phyloP scores from a whole-genome alignment of 2,329 filamentous ascomycete genomes.

The Ophiostoma novo-ulmi region DNA sequence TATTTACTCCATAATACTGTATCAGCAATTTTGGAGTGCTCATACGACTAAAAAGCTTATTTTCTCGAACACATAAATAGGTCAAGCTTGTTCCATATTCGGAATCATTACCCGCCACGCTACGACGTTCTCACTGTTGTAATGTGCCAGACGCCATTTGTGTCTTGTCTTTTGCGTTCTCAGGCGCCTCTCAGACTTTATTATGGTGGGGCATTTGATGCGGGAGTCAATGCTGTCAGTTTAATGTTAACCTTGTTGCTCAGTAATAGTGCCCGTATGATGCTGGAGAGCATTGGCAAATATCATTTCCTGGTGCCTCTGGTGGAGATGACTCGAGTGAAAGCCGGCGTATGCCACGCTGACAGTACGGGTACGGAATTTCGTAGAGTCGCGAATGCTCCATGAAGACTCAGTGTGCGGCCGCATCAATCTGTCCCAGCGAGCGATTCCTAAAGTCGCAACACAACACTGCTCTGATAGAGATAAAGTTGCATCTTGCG shows the following conservation, averaged over 20 bases:
- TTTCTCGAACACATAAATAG: background rate
- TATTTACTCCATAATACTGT: background rate
- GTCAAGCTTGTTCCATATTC: constrained; percentile 23
- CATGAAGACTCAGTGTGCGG: no score
- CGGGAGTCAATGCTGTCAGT: background rate
- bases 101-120: constrained; percentile 25
- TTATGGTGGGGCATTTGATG: background rate
- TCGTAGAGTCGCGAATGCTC: background rate
- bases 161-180: background rate
- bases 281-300: background rate
- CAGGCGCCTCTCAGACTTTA: background rate
- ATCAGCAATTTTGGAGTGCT: background rate
- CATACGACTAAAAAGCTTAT: constrained; percentile 13
- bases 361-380: background rate
- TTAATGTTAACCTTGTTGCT: background rate
- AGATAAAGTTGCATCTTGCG: background rate
- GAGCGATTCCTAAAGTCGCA: background rate
- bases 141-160: background rate
- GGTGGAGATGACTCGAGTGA: background rate
- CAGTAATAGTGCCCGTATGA: background rate
- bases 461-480: background rate
- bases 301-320: background rate
- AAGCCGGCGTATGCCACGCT: background rate
- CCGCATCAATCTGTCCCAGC: background rate
- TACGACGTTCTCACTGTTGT: background rate